A percentile compares a stretch with the other conserved stretches of the same genome.
Evolutionary conservation across 495 filamentous ascomycete species (phyloP).

Genomic region (Aspergillus cavernicola): DNA sequence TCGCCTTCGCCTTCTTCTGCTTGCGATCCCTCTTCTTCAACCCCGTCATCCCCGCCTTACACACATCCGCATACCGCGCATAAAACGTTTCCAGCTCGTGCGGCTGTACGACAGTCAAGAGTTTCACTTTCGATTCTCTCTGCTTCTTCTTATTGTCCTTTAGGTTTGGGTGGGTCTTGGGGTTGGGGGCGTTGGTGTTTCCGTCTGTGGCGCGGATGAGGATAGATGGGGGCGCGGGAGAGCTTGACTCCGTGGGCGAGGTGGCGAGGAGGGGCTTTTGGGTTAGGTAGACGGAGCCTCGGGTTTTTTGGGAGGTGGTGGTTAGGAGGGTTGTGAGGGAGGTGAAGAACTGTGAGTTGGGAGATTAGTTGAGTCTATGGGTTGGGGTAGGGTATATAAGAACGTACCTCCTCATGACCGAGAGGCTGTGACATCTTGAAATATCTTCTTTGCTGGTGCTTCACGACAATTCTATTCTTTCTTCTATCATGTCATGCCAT

Average conservation of each 20-base stretch:
- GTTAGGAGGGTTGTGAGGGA: constrained; percentile 72
- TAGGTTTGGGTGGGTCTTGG: constrained; percentile 22
- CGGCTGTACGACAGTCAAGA: constrained; percentile 78
- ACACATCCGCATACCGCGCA: constrained; percentile 82
- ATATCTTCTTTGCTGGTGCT: constrained; percentile 5
- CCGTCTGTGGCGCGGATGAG: constrained; percentile 84
- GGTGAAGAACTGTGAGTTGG: constrained; percentile 72
- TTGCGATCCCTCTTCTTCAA: constrained; percentile 94
- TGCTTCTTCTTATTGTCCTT: constrained; percentile 32
- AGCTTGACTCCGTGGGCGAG: constrained; percentile 19
- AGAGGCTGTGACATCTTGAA: constrained; percentile 54
- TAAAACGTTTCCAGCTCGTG: constrained; percentile 78
- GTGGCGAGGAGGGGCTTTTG: constrained; percentile 61
- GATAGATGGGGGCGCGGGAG: constrained; percentile 59
- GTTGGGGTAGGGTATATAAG: background rate
- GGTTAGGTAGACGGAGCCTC: constrained; percentile 76
- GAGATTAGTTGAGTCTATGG: constrained; percentile 8
- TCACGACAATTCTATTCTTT: background rate
- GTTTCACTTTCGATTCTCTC: constrained; percentile 66
- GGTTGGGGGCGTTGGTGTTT: constrained; percentile 42
- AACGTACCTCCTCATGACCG: constrained; percentile 68
- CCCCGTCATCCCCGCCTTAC: constrained; percentile 80
- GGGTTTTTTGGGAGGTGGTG: constrained; percentile 59
- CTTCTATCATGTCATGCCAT: background rate
- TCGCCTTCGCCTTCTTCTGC: constrained; percentile 73